phyloP scores from a whole-genome alignment of 495 filamentous ascomycete species.

The Lasiosphaeria ovina region DNA sequence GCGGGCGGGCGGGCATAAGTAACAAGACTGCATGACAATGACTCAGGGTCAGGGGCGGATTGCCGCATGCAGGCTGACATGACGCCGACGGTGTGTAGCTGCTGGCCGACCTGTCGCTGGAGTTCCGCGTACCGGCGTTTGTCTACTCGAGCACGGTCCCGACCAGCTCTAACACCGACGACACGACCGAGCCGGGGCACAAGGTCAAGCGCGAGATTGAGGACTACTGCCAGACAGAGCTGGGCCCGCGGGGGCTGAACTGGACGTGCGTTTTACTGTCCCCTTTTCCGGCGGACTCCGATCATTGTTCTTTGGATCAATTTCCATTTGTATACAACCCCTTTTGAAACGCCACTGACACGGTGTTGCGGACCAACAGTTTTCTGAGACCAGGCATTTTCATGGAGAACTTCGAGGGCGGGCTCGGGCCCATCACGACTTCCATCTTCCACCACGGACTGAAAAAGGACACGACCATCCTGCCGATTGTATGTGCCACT shows the following conservation, averaged over 20 bases:
- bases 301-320: too few relatives aligned
- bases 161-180: slow-evolving; percentile 16
- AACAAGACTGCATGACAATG: neutral
- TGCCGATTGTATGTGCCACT: slow-evolving; percentile 23
- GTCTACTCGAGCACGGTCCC: slow-evolving; percentile 32
- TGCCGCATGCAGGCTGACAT: too few relatives aligned
- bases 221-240: slow-evolving; percentile 20
- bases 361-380: slow-evolving; percentile 17
- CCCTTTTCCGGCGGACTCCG: neutral
- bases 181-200: slow-evolving; percentile 17
- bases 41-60: neutral
- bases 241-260: slow-evolving; percentile 27
- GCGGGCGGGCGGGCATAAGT: too few relatives aligned
- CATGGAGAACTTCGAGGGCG: slow-evolving; percentile 40
- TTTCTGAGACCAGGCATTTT: slow-evolving; percentile 43
- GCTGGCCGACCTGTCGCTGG: slow-evolving; percentile 30
- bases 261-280: slow-evolving; percentile 29
- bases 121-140: slow-evolving; percentile 27
- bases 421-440: slow-evolving; percentile 25
- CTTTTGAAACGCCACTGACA: neutral
- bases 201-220: slow-evolving; percentile 29
- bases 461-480: slow-evolving; percentile 29
- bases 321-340: neutral
- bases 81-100: slow-evolving; percentile 9
- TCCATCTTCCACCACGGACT: slow-evolving; percentile 27